Conservation (phyloP, 148 eudicot genomes). For the Vaccinium darrowii region DNA sequence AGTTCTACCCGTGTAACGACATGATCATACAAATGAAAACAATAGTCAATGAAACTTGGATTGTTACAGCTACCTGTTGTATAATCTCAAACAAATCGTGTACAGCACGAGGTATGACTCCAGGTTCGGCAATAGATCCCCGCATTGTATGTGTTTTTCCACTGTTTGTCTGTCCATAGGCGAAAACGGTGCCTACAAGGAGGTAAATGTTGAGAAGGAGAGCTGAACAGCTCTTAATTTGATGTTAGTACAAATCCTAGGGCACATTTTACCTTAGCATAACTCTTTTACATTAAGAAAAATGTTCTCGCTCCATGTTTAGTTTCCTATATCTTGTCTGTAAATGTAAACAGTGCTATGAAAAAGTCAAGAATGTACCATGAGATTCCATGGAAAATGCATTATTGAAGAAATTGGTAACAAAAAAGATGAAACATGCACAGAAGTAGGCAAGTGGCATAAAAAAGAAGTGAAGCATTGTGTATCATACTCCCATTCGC, state of each 20-base stretch:
- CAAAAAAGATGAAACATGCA: not conserved
- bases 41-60: not conserved
- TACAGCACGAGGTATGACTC: constrained; percentile 92
- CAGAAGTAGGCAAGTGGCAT: not conserved
- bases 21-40: not conserved
- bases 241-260: not conserved
- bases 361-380: not conserved
- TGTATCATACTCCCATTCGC: not conserved
- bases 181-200: constrained; percentile 86
- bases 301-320: not conserved
- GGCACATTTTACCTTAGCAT: not conserved
- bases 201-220: constrained; percentile 7
- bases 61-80: constrained; percentile 56
- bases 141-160: constrained; percentile 99
- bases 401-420: not conserved
- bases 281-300: not conserved
- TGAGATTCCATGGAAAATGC: not conserved
- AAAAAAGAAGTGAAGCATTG: not conserved
- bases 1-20: no score
- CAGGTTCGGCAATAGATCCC: constrained; percentile 74
- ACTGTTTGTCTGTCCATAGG: constrained; percentile 97
- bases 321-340: not conserved
- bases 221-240: not conserved
- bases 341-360: not conserved
- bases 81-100: constrained; percentile 66